Evolutionary conservation across 2,329 filamentous ascomycete genomes (phyloP).

Genomic region (Ilyonectria destructans): DNA sequence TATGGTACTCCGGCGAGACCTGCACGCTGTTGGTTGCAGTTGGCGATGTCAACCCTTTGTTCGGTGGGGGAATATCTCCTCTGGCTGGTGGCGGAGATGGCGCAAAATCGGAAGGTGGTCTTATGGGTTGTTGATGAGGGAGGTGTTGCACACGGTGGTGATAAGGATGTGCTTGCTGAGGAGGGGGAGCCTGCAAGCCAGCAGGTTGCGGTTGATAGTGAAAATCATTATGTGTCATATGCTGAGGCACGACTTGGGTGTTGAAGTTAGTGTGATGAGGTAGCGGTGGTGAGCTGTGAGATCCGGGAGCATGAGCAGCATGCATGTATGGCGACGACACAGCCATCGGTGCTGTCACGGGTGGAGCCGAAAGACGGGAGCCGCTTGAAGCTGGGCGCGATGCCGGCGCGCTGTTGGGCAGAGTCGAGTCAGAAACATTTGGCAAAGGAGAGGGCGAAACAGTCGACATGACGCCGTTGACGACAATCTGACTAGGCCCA

Average conservation of each 20-base stretch:
- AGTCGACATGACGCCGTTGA: slow-evolving; percentile 22
- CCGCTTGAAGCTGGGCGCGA: slow-evolving; percentile 32
- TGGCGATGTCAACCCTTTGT: neutral
- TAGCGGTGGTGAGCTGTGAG: slow-evolving; percentile 31
- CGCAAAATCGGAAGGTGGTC: neutral
- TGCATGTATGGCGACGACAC: slow-evolving; percentile 23
- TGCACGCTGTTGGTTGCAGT: slow-evolving; percentile 46
- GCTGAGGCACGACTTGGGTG: slow-evolving; percentile 17
- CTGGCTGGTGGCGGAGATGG: neutral
- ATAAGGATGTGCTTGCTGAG: neutral
- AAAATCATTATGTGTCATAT: neutral
- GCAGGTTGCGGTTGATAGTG: slow-evolving; percentile 11
- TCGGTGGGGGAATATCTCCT: neutral
- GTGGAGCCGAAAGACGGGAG: slow-evolving; percentile 23
- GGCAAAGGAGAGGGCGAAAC: slow-evolving; percentile 25
- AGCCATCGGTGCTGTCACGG: neutral
- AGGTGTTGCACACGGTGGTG: neutral
- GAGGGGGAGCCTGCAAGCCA: slow-evolving; percentile 5
- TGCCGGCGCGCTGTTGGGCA: slow-evolving; percentile 29
- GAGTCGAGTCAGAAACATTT: slow-evolving; percentile 16
- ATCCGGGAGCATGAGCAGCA: slow-evolving; percentile 10
- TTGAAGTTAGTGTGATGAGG: slow-evolving; percentile 18
- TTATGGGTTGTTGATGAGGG: neutral
- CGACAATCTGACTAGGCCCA: slow-evolving; percentile 23
- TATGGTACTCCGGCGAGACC: slow-evolving; percentile 45